Evolutionary conservation across 2,329 filamentous ascomycete species (phyloP).

Genomic region (Colletotrichum brevisporum): DNA sequence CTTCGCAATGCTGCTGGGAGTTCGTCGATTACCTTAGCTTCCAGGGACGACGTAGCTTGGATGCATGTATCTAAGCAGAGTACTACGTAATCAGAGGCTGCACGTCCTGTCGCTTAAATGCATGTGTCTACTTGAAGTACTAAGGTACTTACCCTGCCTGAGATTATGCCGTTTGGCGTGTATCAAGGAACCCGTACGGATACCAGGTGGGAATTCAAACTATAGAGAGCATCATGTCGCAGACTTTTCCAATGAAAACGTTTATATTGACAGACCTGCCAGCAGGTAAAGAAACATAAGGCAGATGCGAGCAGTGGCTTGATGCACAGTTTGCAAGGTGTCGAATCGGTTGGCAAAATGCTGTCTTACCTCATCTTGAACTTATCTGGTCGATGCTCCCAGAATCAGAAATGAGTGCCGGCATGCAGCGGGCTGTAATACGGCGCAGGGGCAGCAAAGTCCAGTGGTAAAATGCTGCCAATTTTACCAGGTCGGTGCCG

Average conservation of each 20-base stretch:
- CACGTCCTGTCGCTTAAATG: background rate
- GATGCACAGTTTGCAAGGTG: background rate
- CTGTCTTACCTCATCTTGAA: too few relatives aligned
- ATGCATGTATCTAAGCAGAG: slow-evolving; percentile 13
- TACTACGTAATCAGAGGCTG: slow-evolving; percentile 10
- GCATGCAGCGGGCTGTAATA: too few relatives aligned
- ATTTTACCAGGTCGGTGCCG: slow-evolving; percentile 10
- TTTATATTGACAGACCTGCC: too few relatives aligned
- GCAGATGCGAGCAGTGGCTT: background rate
- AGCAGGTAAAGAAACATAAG: too few relatives aligned
- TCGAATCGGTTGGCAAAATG: background rate
- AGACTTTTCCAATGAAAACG: too few relatives aligned
- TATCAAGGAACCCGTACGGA: too few relatives aligned
- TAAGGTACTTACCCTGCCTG: background rate
- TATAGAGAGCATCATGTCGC: too few relatives aligned
- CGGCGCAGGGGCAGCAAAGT: background rate
- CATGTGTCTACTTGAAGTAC: background rate
- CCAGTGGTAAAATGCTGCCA: slow-evolving; percentile 8
- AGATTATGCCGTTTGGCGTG: too few relatives aligned
- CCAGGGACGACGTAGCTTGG: slow-evolving; percentile 22
- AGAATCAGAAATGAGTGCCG: too few relatives aligned
- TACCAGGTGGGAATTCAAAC: too few relatives aligned
- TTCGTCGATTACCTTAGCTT: slow-evolving; percentile 19
- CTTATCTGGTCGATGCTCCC: too few relatives aligned
- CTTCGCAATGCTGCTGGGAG: slow-evolving; percentile 23